These are phyloP conservation scores for Beta vulgaris DNA, from an alignment of 148 eudicot species.

Conservation along the genomic window DNA sequence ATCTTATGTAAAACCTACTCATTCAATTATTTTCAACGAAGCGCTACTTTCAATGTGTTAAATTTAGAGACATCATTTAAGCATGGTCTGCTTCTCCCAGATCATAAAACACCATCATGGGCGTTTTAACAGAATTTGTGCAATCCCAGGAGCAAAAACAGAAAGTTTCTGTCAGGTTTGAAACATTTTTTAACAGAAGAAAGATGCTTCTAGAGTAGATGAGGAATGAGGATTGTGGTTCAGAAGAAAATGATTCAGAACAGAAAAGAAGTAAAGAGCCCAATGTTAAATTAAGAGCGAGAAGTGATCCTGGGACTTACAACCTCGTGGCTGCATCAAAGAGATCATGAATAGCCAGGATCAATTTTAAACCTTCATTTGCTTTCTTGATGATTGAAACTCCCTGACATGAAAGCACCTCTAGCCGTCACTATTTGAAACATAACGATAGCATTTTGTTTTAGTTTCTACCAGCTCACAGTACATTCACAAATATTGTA, in stretches of 20 bases:
- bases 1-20: neutral
- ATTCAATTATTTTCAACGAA: neutral
- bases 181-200: neutral
- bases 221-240: neutral
- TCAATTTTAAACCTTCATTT: neutral
- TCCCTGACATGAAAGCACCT: neutral
- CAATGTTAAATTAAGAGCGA: neutral
- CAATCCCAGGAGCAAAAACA: conserved; percentile 1
- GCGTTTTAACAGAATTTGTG: neutral
- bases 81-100: neutral
- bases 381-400: neutral
- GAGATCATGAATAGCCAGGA: neutral
- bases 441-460: neutral
- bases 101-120: neutral
- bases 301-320: conserved; percentile 11
- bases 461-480: neutral
- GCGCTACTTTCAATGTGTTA: neutral
- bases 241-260: neutral
- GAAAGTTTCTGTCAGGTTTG: neutral
- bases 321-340: neutral
- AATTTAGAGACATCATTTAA: neutral
- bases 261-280: neutral
- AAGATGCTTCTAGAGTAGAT: neutral
- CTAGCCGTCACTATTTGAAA: neutral
- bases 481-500: neutral